Conservation (phyloP, 225 moss, liverwort and hornwort genomes). For the Pleurozium schreberi region DNA sequence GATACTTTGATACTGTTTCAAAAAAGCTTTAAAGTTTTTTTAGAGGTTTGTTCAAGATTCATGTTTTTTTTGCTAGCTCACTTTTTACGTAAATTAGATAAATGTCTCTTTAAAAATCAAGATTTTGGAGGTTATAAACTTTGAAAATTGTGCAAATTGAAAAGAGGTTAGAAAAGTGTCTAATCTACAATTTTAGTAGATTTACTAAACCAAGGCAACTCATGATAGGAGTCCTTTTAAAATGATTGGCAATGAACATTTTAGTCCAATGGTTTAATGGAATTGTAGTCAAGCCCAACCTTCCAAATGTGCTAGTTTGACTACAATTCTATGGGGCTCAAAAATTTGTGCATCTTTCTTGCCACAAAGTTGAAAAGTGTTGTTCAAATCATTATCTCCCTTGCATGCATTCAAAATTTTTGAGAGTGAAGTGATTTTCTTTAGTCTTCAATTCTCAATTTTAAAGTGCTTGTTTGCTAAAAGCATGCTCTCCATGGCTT, state of each 20-base stretch:
- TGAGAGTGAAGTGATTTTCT: background rate
- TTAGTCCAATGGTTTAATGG: background rate
- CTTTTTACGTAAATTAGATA: background rate
- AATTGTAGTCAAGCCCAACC: background rate
- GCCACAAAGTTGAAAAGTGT: background rate
- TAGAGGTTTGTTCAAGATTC: too few species aligned
- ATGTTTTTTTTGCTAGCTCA: too few species aligned
- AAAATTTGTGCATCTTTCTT: background rate
- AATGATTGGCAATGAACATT: background rate
- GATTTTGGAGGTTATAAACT: background rate
- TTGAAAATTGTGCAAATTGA: background rate
- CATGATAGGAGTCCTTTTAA: background rate
- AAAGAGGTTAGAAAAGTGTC: background rate
- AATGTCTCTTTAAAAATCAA: too few species aligned
- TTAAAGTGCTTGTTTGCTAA: background rate
- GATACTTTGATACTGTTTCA: too few species aligned
- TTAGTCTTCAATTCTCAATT: background rate
- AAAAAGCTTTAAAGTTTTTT: too few species aligned
- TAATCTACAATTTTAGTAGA: background rate
- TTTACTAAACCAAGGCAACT: background rate
- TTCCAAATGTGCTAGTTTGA: background rate
- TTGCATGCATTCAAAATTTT: background rate
- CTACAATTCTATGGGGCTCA: background rate
- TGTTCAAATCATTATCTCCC: background rate
- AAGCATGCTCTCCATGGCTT: background rate